Percentiles rank a stretch among this genome's conserved stretches.
Conservation (phyloP, 2,329 filamentous ascomycete species). For the Diaporthe vaccinii region DNA sequence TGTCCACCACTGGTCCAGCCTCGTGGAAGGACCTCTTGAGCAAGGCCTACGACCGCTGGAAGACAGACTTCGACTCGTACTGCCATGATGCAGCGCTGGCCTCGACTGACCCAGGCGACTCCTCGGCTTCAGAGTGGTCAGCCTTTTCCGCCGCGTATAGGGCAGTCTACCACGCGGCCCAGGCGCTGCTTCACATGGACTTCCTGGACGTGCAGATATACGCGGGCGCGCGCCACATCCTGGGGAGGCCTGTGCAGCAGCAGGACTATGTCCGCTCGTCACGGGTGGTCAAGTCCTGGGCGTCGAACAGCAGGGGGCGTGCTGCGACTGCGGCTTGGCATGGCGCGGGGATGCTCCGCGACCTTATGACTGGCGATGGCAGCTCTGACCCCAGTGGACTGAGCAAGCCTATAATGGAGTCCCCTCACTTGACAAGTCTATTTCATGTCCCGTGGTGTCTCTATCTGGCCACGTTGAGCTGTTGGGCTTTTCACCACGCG, state of each 20-base stretch:
- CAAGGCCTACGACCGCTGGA: constrained; percentile 69
- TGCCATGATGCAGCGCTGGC: constrained; percentile 51
- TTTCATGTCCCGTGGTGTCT: constrained; percentile 75
- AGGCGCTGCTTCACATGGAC: constrained; percentile 69
- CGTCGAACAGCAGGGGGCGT: constrained; percentile 44
- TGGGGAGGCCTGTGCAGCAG: constrained; percentile 66
- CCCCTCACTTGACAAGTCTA: constrained; percentile 54
- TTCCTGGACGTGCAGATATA: constrained; percentile 74
- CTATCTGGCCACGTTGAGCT: constrained; percentile 69
- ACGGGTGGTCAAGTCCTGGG: constrained; percentile 66
- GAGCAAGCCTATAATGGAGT: background rate
- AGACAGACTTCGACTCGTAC: constrained; percentile 68
- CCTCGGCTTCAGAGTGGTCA: constrained; percentile 54
- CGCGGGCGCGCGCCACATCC: constrained; percentile 70
- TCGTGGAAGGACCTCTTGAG: constrained; percentile 65
- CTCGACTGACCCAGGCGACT: constrained; percentile 44
- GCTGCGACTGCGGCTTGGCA: constrained; percentile 65
- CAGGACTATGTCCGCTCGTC: constrained; percentile 64
- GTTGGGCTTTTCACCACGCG: constrained; percentile 70
- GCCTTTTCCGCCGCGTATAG: constrained; percentile 63
- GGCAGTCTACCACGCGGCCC: constrained; percentile 71
- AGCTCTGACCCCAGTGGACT: background rate
- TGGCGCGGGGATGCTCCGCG: constrained; percentile 65
- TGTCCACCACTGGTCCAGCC: constrained; percentile 43
- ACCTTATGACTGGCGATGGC: constrained; percentile 49